These are phyloP conservation scores for Seiridium unicorne DNA, from an alignment of 2,329 filamentous ascomycete species.

Conservation along the genomic window DNA sequence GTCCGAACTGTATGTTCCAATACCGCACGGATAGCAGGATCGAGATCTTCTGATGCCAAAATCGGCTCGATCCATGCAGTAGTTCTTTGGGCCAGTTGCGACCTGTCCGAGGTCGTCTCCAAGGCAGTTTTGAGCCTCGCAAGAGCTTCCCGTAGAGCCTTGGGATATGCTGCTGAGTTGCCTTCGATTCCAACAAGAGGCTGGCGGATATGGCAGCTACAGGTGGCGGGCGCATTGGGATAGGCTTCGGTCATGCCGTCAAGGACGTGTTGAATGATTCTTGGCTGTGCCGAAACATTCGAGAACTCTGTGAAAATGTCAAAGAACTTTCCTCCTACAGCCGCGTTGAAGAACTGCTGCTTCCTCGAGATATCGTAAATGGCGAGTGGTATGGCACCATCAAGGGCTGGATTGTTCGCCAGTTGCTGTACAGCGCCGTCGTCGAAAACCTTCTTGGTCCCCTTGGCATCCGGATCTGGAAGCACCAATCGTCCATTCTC, in stretches of 20 bases:
- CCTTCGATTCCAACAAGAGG: slow-evolving; percentile 65
- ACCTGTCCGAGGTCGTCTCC: slow-evolving; percentile 43
- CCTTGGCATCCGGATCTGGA: slow-evolving; percentile 41
- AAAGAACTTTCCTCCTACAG: slow-evolving; percentile 75
- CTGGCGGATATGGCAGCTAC: slow-evolving; percentile 69
- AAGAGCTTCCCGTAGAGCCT: slow-evolving; percentile 65
- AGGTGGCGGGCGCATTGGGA: slow-evolving; percentile 60
- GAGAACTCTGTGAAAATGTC: slow-evolving; percentile 72
- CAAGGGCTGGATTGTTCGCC: slow-evolving; percentile 75
- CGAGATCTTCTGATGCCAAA: slow-evolving; percentile 47
- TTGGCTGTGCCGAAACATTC: slow-evolving; percentile 60
- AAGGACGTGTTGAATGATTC: slow-evolving; percentile 73
- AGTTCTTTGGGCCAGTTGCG: slow-evolving; percentile 46
- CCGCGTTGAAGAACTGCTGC: slow-evolving; percentile 67
- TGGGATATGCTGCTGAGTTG: slow-evolving; percentile 69
- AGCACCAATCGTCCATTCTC: slow-evolving; percentile 38
- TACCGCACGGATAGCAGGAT: slow-evolving; percentile 54
- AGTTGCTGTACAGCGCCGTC: slow-evolving; percentile 49
- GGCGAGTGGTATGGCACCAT: slow-evolving; percentile 89
- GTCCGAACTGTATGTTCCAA: slow-evolving; percentile 46
- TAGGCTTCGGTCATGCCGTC: slow-evolving; percentile 58
- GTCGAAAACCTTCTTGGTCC: slow-evolving; percentile 43
- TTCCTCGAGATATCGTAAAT: slow-evolving; percentile 86
- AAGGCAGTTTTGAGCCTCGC: slow-evolving; percentile 55
- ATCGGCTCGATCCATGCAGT: slow-evolving; percentile 54